Evolutionary conservation across 225 moss, liverwort and hornwort genomes (phyloP).

Genomic region (Climacium dendroides): DNA sequence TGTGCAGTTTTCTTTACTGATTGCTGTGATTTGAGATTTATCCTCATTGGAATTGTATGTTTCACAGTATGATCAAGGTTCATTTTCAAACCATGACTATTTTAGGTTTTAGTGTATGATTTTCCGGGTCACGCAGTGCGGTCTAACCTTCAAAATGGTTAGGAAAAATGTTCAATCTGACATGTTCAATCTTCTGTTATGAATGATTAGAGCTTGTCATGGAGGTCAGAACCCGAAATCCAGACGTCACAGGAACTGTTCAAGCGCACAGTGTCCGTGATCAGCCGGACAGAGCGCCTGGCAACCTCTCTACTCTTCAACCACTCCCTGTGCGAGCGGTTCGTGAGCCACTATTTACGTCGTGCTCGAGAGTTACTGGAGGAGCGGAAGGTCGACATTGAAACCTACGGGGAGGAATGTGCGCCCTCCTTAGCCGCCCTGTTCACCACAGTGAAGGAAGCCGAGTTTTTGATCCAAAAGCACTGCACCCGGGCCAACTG

Average conservation of each 20-base stretch:
- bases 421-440: conserved; percentile 12
- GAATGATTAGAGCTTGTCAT: not conserved
- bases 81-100: no score
- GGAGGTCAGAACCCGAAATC: not conserved
- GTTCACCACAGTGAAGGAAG: conserved; percentile 14
- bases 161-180: not conserved
- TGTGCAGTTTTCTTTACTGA: not conserved
- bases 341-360: conserved; percentile 1
- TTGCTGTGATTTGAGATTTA: not conserved
- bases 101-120: not conserved
- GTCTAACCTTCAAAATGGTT: not conserved
- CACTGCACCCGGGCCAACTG: conserved; percentile 17
- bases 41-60: not conserved
- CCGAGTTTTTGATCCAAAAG: conserved; percentile 23
- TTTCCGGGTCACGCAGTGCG: not conserved
- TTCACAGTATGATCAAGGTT: not conserved
- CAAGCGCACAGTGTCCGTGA: conserved; percentile 1
- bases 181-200: not conserved
- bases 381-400: conserved; percentile 4
- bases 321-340: conserved; percentile 18
- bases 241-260: conserved; percentile 5
- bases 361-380: conserved; percentile 18
- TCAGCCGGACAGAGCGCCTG: conserved; percentile 2
- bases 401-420: conserved; percentile 3
- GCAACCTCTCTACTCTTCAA: conserved; percentile 20